A percentile compares a stretch with the other conserved stretches of the same genome.
These are phyloP conservation scores for Lactarius indigo DNA, from an alignment of 768 basidiomycete genomes.

Conservation along the genomic window DNA sequence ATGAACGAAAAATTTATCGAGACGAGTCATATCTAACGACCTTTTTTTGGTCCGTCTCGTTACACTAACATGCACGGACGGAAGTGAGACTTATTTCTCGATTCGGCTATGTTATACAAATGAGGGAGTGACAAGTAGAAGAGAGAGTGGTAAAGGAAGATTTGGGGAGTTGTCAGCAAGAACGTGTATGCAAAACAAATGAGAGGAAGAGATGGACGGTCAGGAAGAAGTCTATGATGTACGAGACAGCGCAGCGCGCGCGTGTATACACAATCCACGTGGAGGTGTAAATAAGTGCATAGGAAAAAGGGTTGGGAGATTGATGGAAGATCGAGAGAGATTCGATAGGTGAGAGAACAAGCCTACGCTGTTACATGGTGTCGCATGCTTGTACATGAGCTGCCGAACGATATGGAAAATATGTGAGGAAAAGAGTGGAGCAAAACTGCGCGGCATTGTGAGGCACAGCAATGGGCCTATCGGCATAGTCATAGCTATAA, in stretches of 20 bases:
- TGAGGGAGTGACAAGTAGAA: not conserved
- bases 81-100: not conserved
- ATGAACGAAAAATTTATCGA: not conserved
- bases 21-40: not conserved
- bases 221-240: slow-evolving; percentile 17
- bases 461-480: not conserved
- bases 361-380: not conserved
- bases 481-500: slow-evolving; percentile 20
- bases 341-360: not conserved
- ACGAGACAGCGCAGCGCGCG: not conserved
- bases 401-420: not conserved
- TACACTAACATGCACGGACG: not conserved
- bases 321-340: slow-evolving; percentile 15
- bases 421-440: not conserved
- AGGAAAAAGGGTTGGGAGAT: slow-evolving; percentile 5
- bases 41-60: not conserved
- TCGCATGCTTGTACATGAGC: slow-evolving; percentile 11
- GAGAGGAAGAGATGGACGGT: not conserved
- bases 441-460: slow-evolving; percentile 2
- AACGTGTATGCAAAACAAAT: not conserved
- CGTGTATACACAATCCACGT: slow-evolving; percentile 12
- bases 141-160: not conserved
- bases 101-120: slow-evolving; percentile 12
- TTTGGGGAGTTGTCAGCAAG: not conserved
- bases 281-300: slow-evolving; percentile 18